Conservation (phyloP, 768 basidiomycete genomes). For the Mycena albidolilacea region DNA sequence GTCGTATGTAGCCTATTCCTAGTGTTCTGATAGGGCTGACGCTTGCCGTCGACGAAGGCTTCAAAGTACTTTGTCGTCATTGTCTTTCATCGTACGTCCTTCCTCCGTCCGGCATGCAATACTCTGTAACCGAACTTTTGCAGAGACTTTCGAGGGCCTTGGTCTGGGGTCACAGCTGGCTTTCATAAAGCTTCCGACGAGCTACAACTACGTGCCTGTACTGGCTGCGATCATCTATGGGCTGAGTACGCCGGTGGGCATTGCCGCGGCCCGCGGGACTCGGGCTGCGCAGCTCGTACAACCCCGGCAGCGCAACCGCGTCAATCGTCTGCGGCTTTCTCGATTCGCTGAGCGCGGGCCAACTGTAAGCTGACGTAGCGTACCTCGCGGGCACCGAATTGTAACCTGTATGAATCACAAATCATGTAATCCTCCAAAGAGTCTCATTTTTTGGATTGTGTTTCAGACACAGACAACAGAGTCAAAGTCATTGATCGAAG, state of each 20-base stretch:
- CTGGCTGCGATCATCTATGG: constrained; percentile 78
- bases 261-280: constrained; percentile 78
- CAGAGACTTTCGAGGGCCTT: constrained; percentile 93
- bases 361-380: too few species aligned
- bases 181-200: constrained; percentile 71
- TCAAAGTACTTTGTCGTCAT: constrained; percentile 91
- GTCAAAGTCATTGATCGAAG: too few species aligned
- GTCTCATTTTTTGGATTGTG: too few species aligned
- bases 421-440: too few species aligned
- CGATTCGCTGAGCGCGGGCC: constrained; percentile 80
- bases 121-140: not conserved
- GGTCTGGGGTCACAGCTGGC: constrained; percentile 94
- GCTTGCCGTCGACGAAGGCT: constrained; percentile 86
- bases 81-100: constrained; percentile 90
- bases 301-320: constrained; percentile 82
- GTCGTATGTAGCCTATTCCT: too few species aligned
- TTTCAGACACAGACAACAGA: too few species aligned
- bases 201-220: constrained; percentile 71
- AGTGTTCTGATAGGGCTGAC: constrained; percentile 92
- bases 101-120: not conserved
- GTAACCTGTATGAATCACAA: too few species aligned
- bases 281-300: constrained; percentile 83
- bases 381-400: too few species aligned
- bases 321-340: constrained; percentile 88
- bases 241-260: constrained; percentile 88